Conservation (phyloP, 768 basidiomycete species). For the Paxillus rubicundulus region DNA sequence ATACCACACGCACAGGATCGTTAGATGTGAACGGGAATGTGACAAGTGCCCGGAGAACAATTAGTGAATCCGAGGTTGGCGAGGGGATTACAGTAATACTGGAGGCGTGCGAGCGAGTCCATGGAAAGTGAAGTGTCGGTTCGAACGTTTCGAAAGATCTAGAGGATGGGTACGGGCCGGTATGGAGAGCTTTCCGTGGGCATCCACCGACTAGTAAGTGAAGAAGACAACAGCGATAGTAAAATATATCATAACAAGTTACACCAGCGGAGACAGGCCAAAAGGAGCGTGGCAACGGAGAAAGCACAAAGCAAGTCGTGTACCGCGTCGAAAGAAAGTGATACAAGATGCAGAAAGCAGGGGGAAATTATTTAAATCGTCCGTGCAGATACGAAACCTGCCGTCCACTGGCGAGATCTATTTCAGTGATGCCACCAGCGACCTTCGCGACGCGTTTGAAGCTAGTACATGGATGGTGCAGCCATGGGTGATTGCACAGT, state of each 20-base stretch:
- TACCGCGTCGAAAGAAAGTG: background rate
- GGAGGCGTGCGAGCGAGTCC: no score
- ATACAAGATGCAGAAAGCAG: background rate
- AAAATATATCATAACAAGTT: slow-evolving; percentile 1
- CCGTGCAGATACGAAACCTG: slow-evolving; percentile 4
- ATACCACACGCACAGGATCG: background rate
- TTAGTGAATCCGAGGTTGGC: background rate
- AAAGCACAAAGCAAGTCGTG: background rate
- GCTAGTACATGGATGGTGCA: slow-evolving; percentile 18
- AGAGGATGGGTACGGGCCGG: background rate
- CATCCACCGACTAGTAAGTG: background rate
- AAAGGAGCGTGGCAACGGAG: background rate
- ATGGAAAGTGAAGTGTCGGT: no score
- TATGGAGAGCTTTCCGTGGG: background rate
- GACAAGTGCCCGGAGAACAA: background rate
- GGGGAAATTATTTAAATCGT: slow-evolving; percentile 12
- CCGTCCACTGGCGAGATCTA: slow-evolving; percentile 9
- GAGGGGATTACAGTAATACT: no score
- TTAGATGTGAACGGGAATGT: background rate
- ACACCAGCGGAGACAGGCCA: background rate
- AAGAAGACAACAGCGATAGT: background rate
- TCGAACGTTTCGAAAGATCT: no score
- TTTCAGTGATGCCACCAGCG: background rate
- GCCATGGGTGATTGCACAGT: slow-evolving; percentile 26
- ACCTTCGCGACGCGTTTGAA: slow-evolving; percentile 7